These are phyloP conservation scores for Magnolia kwangsiensis DNA, from an alignment of 164 flowering plant genomes.

Conservation along the genomic window DNA sequence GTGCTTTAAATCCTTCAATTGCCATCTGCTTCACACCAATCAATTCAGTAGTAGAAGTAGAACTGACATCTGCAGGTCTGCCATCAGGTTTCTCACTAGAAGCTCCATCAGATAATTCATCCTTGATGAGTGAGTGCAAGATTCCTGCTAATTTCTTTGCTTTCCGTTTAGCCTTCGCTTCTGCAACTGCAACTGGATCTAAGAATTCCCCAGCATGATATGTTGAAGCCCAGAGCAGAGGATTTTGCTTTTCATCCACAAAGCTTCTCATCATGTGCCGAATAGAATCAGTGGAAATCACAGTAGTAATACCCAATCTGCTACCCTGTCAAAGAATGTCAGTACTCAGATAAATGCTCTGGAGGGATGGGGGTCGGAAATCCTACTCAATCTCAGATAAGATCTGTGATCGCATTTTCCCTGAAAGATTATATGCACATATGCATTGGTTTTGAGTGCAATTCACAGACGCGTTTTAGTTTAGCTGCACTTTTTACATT, in stretches of 20 bases:
- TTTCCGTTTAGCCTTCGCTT: conserved; percentile 73
- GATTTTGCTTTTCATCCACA: conserved; percentile 78
- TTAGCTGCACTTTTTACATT: too few relatives aligned
- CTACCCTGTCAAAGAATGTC: conserved; percentile 51
- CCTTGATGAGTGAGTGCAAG: conserved; percentile 32
- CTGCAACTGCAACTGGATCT: conserved; percentile 82
- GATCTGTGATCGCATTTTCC: background rate
- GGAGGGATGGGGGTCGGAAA: background rate
- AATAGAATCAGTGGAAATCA: conserved; percentile 82
- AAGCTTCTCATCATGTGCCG: conserved; percentile 97
- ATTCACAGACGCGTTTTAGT: too few relatives aligned
- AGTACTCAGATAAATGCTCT: background rate
- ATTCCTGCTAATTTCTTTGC: conserved; percentile 59
- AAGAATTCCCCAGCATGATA: conserved; percentile 89
- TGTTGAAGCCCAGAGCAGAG: conserved; percentile 88
- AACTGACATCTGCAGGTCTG: conserved; percentile 22
- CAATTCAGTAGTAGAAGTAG: conserved; percentile 30
- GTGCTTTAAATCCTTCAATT: conserved; percentile 84
- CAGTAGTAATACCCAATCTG: conserved; percentile 85
- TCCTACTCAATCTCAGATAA: background rate
- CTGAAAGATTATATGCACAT: too few relatives aligned
- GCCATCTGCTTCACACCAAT: conserved; percentile 82
- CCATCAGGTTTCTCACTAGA: conserved; percentile 34
- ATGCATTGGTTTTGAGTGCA: too few relatives aligned
- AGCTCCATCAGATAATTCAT: conserved; percentile 31